Percentiles rank a stretch among this genome's conserved stretches.
These are phyloP conservation scores for Chaetomium cochliodes DNA, from an alignment of 495 filamentous ascomycete species.

Conservation along the genomic window DNA sequence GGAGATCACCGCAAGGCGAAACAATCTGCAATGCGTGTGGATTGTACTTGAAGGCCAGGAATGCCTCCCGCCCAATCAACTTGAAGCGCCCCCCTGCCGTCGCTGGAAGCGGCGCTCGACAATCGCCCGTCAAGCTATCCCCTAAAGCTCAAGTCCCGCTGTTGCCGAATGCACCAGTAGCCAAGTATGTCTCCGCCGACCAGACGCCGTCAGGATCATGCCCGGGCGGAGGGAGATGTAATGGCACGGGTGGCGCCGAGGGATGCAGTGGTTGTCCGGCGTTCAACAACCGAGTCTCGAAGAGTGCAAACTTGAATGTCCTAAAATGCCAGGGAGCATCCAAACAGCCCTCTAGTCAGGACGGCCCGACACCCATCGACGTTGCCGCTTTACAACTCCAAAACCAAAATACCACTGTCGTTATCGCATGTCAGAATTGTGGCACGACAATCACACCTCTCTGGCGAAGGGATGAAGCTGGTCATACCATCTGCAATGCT, in stretches of 20 bases:
- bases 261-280: slow-evolving; percentile 95
- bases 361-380: slow-evolving; percentile 46
- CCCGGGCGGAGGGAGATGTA: slow-evolving; percentile 91
- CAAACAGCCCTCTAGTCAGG: slow-evolving; percentile 32
- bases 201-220: slow-evolving; percentile 77
- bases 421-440: slow-evolving; percentile 96
- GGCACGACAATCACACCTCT: slow-evolving; percentile 94
- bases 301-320: slow-evolving; percentile 70
- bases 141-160: slow-evolving; percentile 35
- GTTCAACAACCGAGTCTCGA: slow-evolving; percentile 93
- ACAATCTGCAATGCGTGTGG: slow-evolving; percentile 99
- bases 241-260: slow-evolving; percentile 94
- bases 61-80: slow-evolving; percentile 83
- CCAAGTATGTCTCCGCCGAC: slow-evolving; percentile 77
- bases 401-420: slow-evolving; percentile 62
- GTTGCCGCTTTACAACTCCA: slow-evolving; percentile 48
- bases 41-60: slow-evolving; percentile 89
- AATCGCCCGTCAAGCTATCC: slow-evolving; percentile 36
- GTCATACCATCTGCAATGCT: slow-evolving; percentile 97
- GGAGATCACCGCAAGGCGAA: slow-evolving; percentile 84
- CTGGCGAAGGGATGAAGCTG: slow-evolving; percentile 91
- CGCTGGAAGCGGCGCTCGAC: slow-evolving; percentile 41
- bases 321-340: slow-evolving; percentile 45
- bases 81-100: slow-evolving; percentile 65
- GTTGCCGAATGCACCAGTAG: slow-evolving; percentile 51